Percentiles rank a stretch among this genome's conserved stretches.
phyloP scores from a whole-genome alignment of 169 alveolate species.

The Theileria annulata region DNA sequence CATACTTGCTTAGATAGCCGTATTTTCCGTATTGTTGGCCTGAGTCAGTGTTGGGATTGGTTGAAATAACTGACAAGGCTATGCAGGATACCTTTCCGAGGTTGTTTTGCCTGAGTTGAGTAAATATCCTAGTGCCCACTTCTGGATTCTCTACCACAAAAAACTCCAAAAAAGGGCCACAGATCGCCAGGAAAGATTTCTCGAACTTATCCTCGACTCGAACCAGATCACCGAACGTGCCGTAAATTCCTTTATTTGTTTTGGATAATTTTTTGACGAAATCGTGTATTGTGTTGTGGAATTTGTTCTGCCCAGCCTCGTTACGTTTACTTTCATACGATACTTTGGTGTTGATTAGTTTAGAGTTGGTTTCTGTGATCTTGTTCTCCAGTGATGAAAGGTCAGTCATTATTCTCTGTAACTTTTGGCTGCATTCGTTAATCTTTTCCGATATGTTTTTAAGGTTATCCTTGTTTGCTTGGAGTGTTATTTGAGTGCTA shows the following conservation, averaged over 20 bases:
- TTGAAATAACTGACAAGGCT: slow-evolving; percentile 70
- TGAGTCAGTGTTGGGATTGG: slow-evolving; percentile 34
- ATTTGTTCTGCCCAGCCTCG: slow-evolving; percentile 51
- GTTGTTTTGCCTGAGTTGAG: slow-evolving; percentile 82
- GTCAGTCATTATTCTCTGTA: slow-evolving; percentile 15
- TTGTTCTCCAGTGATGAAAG: slow-evolving; percentile 31
- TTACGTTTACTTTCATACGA: slow-evolving; percentile 67
- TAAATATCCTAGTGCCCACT: slow-evolving; percentile 85
- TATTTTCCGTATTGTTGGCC: slow-evolving; percentile 55
- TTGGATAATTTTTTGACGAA: slow-evolving; percentile 61
- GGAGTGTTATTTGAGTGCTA: slow-evolving; percentile 46
- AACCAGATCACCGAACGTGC: slow-evolving; percentile 92
- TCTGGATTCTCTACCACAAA: slow-evolving; percentile 89
- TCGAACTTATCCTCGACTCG: slow-evolving; percentile 85
- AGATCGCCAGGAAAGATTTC: slow-evolving; percentile 86
- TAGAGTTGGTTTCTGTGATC: slow-evolving; percentile 17
- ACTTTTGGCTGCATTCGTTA: slow-evolving; percentile 11
- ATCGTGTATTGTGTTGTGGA: slow-evolving; percentile 19
- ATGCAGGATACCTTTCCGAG: slow-evolving; percentile 88
- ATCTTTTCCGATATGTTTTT: slow-evolving; percentile 31
- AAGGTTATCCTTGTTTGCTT: slow-evolving; percentile 34
- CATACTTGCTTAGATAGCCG: slow-evolving; percentile 81
- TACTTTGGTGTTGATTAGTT: slow-evolving; percentile 31
- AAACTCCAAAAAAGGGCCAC: slow-evolving; percentile 83
- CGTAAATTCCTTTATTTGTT: slow-evolving; percentile 81